Evolutionary conservation across 1,139 yeast species (phyloP).

Genomic region (Kodamaea alishanica): DNA sequence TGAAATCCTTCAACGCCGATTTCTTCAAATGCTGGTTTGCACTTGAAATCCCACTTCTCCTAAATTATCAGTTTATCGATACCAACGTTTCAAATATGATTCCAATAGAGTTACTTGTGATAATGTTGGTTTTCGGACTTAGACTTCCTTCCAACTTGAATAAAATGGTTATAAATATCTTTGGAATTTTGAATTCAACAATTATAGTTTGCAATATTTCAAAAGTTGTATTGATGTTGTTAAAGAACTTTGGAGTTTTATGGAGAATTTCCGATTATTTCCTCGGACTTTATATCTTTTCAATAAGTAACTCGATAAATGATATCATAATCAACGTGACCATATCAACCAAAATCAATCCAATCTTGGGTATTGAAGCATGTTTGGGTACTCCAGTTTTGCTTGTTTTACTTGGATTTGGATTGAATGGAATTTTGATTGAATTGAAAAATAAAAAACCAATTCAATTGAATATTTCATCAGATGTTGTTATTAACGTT

Average conservation of each 20-base stretch:
- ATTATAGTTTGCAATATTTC: slow-evolving; percentile 30
- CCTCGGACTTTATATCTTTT: slow-evolving; percentile 39
- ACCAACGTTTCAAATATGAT: slow-evolving; percentile 10
- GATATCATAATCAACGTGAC: slow-evolving; percentile 42
- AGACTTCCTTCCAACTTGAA: slow-evolving; percentile 2
- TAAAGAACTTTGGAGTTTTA: slow-evolving; percentile 39
- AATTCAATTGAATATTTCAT: slow-evolving; percentile 23
- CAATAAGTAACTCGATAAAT: slow-evolving; percentile 39
- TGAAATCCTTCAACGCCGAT: slow-evolving; percentile 3
- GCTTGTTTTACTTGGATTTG: slow-evolving; percentile 37
- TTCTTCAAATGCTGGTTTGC: slow-evolving; percentile 20
- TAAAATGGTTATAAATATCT: slow-evolving; percentile 12
- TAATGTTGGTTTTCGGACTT: slow-evolving; percentile 4
- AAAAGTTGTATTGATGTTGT: slow-evolving; percentile 19
- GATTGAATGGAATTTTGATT: slow-evolving; percentile 31
- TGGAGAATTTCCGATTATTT: slow-evolving; percentile 37
- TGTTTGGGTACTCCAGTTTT: slow-evolving; percentile 44
- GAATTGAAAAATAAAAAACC: slow-evolving; percentile 15
- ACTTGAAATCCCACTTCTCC: slow-evolving; percentile 17
- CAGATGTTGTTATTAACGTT: slow-evolving; percentile 26
- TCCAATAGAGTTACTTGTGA: slow-evolving; percentile 8
- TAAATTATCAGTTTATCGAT: slow-evolving; percentile 18
- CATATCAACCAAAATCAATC: slow-evolving; percentile 31
- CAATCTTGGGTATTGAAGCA: slow-evolving; percentile 38
- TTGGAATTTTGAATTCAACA: slow-evolving; percentile 29